Evolutionary conservation across 2,329 filamentous ascomycete species (phyloP).

Genomic region (Talaromyces sp.): DNA sequence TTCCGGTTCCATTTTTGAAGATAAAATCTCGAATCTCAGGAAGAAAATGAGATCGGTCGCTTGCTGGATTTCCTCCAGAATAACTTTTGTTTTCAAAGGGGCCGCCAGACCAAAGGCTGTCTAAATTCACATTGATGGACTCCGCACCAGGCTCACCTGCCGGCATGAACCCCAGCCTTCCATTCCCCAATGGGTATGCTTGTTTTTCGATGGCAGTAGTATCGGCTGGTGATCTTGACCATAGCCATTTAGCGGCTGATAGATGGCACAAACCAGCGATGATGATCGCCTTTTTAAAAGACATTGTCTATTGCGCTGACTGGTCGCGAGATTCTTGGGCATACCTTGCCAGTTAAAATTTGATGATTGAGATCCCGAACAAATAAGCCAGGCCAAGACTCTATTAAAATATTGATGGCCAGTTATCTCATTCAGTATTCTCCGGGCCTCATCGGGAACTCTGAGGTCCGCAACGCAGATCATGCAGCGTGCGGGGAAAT

Average conservation of each 20-base stretch:
- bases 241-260: constrained; percentile 6
- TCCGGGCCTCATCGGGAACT: no score
- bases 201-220: constrained; percentile 2
- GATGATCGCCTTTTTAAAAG: neutral
- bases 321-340: neutral
- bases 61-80: constrained; percentile 21
- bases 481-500: no score
- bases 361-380: no score
- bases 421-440: no score
- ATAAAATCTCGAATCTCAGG: constrained; percentile 21
- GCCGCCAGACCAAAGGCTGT: constrained; percentile 31
- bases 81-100: constrained; percentile 26
- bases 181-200: constrained; percentile 11
- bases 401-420: no score
- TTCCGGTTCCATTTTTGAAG: constrained; percentile 25
- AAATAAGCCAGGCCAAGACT: no score
- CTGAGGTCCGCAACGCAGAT: no score
- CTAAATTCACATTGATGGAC: constrained; percentile 27
- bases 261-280: neutral
- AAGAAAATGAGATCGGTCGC: constrained; percentile 18
- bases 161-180: constrained; percentile 6
- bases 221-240: constrained; percentile 7
- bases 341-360: no score
- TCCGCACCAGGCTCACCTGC: constrained; percentile 4
- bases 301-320: neutral